Evolutionary conservation across 2,329 filamentous ascomycete species (phyloP).

Genomic region (Penicillium rolfsii): DNA sequence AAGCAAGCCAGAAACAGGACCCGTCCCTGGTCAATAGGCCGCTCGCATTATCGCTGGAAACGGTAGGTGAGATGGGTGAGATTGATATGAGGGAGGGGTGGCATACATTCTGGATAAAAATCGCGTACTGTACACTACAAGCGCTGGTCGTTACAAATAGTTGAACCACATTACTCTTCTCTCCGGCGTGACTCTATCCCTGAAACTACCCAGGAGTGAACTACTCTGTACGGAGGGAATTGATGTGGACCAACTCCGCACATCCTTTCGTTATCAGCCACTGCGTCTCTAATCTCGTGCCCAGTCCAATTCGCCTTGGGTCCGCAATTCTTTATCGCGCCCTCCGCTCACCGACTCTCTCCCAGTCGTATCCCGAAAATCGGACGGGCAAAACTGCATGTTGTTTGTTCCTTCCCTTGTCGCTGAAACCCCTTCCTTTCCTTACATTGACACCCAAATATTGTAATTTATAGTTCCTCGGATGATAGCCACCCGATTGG

Average conservation of each 20-base stretch:
- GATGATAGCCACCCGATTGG: conserved; percentile 12
- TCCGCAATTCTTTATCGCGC: neutral
- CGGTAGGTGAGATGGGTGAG: neutral
- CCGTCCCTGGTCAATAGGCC: neutral
- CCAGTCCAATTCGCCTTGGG: neutral
- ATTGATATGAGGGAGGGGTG: neutral
- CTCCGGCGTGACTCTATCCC: neutral
- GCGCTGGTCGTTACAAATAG: conserved; percentile 1
- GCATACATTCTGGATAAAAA: neutral
- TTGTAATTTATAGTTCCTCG: conserved; percentile 5
- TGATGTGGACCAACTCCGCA: neutral
- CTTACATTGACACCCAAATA: neutral
- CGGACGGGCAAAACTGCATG: neutral
- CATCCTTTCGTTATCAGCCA: neutral
- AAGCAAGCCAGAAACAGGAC: neutral
- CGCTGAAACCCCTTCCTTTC: neutral
- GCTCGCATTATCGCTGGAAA: conserved; percentile 1
- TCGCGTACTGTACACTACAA: conserved; percentile 4
- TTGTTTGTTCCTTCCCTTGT: neutral
- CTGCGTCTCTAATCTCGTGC: neutral
- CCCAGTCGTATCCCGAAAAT: neutral
- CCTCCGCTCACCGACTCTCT: conserved; percentile 14
- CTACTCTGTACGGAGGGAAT: neutral
- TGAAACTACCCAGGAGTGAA: neutral
- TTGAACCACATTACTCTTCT: neutral